These are phyloP conservation scores for Mycena venus DNA, from an alignment of 768 basidiomycete genomes.

Conservation along the genomic window DNA sequence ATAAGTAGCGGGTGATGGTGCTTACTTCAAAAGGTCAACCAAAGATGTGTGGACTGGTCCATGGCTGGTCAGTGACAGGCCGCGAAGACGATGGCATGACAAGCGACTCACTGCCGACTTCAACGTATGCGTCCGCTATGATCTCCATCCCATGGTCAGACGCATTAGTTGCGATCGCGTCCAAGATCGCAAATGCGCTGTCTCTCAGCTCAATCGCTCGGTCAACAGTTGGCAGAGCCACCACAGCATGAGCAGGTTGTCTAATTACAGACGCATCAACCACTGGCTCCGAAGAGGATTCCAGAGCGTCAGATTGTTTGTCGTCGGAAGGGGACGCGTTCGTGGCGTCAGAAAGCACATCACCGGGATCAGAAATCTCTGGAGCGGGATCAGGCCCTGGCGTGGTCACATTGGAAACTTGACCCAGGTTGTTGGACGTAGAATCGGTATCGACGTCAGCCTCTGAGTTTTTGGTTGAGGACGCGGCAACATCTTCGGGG, in stretches of 20 bases:
- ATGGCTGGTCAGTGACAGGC: neutral
- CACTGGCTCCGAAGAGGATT: neutral
- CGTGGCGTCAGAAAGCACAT: too few relatives aligned
- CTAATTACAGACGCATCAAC: neutral
- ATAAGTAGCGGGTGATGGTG: too few relatives aligned
- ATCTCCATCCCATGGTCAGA: neutral
- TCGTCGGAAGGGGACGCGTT: neutral
- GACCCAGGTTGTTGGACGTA: neutral
- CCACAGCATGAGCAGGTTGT: neutral
- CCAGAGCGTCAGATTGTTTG: neutral
- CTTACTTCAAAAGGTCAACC: slow-evolving; percentile 1
- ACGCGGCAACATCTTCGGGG: neutral
- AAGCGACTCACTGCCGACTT: neutral
- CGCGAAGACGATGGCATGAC: neutral
- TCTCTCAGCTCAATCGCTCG: slow-evolving; percentile 8
- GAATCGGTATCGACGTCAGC: neutral
- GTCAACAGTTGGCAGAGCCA: neutral
- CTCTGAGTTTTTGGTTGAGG: too few relatives aligned
- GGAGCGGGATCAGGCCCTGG: neutral
- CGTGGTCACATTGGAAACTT: neutral
- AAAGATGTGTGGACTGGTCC: neutral
- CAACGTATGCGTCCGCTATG: neutral
- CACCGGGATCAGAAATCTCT: too few relatives aligned
- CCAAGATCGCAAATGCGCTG: neutral
- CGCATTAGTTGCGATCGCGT: neutral